phyloP scores from a whole-genome alignment of 768 basidiomycete genomes.

The Panaeolus cyanescens region DNA sequence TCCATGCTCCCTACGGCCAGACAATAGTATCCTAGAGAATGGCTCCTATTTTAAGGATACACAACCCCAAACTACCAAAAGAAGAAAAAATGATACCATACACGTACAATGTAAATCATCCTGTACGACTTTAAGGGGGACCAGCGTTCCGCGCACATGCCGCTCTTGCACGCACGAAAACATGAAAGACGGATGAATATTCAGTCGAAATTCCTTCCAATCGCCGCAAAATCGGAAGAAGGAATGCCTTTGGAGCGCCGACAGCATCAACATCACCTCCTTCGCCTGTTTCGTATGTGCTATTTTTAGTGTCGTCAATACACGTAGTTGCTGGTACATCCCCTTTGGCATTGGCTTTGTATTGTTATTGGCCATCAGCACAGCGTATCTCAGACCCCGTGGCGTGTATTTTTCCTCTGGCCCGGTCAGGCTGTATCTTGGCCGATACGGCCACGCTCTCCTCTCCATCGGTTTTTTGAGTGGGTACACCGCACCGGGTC shows the following conservation, averaged over 20 bases:
- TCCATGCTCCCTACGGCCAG: not conserved
- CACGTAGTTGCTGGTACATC: not conserved
- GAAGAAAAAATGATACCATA: slow-evolving; percentile 3
- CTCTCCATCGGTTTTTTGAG: not conserved
- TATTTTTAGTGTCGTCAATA: not conserved
- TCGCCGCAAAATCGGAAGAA: not conserved
- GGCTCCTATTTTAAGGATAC: not conserved
- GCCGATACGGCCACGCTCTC: not conserved
- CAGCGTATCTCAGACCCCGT: not conserved
- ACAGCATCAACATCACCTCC: not conserved
- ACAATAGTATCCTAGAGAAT: not conserved
- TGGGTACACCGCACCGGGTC: not conserved
- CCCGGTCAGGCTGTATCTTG: not conserved
- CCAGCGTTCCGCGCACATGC: not conserved
- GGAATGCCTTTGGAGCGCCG: not conserved
- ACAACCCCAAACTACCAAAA: slow-evolving; percentile 3
- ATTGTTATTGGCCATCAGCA: not conserved
- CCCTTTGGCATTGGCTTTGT: not conserved
- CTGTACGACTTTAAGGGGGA: not conserved
- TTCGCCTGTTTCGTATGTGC: not conserved
- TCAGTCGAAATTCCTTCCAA: not conserved
- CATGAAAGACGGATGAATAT: not conserved
- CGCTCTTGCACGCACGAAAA: not conserved
- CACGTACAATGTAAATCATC: not conserved
- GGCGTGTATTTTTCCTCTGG: not conserved